Base-by-base conservation (phyloP, 1,139 yeast species). In the Citeromyces hawaiiensis region DNA sequence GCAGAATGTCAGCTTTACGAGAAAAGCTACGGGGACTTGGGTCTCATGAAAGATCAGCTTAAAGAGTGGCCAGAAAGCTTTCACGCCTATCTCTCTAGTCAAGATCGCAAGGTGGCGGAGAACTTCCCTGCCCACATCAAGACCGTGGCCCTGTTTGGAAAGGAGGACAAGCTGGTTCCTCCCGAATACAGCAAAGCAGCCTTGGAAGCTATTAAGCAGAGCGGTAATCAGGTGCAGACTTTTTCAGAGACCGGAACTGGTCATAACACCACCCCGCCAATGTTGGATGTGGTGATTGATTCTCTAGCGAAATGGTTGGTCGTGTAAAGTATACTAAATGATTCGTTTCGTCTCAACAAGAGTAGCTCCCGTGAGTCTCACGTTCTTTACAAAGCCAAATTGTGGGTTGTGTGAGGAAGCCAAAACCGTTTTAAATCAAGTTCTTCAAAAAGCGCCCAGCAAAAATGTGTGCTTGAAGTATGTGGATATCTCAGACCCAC, bases 371-470 rank as follows among this genome's bases (percentile, higher is more conserved):
- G 48, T 52, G 9, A 49, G 46, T 6, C 52, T 83, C 39, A 78
- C 83, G 0, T 68, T 87, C 40, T 87, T 79, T 61, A 80, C 94
- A 11, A 81, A 86, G 50, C 78, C 81, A 5, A 71, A 78, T 32
- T 87, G 96, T 52, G 81, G 82, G 49, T 63, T 87, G 33, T 87
- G 96, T 52, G 72, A 74, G 38, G 74, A 74, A 43, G 96, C 95
- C 4, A 74, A 77, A 48, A 59, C 52, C 6, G 72, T 76, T 10
- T 53, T 77, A 45, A 47, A 59, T 36, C 55, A 69, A 45, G 64
- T 75, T 7, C 59, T 72, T 29, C 51, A 56, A 32, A 55, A 60
- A 4, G 42, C 45, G 2, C 42, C 53, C 16, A 43, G 50, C 29
- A 21, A 36, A 5, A 53, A 55, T 38, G 50, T 75, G 8, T 54